Base-by-base conservation (phyloP, 176 grass and related monocot species). In the Cenchrus purpureus region DNA sequence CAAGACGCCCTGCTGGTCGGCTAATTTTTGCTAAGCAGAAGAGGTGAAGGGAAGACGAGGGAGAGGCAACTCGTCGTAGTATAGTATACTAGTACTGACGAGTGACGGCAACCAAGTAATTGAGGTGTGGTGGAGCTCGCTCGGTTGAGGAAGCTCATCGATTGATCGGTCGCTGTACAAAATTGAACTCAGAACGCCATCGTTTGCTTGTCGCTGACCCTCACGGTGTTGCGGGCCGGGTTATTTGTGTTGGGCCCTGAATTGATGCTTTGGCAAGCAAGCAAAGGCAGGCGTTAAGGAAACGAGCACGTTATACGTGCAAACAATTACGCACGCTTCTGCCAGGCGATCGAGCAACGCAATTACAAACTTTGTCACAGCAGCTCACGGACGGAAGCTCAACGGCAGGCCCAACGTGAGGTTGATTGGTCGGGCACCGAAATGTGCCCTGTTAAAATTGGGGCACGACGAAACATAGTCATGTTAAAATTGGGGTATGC, bases 21-120 rank as follows among this genome's bases (percentile, higher is more conserved):
- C 62, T 32, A 65, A 65, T 65, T 65, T 65, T 65, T 65, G 62
- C 62, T 31, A 65, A 31, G 29, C 62, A 65, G 62, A 65, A 32
- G 62, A 65, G 62, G 62, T 32, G 62, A 65, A 31, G 62, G 12
- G 62, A 65, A 0, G 28, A 0, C 11, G 25, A 62, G 61, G 11
- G 13, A 31, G 11, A 64, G 61, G 25, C 61, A 19, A 31, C 10
- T 62, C 25, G 10, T 22, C n/a, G 5, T 40, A 40, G 37, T 40
- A 40, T 40, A 40, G 37, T 40, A 40, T 65, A 62, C 8, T 11
- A 62, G 19, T 22, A 28, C n/a, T 12, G 28, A 20, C 25, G 25
- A 25, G 25, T 25, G 25, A 25, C 25, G 25, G 25, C n/a, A 62
- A 3, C 20, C 28, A 65, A 34, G 6, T 5, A 65, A 65, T 1